Conservation (phyloP, 768 basidiomycete genomes). For the Dentipellis fragilis region DNA sequence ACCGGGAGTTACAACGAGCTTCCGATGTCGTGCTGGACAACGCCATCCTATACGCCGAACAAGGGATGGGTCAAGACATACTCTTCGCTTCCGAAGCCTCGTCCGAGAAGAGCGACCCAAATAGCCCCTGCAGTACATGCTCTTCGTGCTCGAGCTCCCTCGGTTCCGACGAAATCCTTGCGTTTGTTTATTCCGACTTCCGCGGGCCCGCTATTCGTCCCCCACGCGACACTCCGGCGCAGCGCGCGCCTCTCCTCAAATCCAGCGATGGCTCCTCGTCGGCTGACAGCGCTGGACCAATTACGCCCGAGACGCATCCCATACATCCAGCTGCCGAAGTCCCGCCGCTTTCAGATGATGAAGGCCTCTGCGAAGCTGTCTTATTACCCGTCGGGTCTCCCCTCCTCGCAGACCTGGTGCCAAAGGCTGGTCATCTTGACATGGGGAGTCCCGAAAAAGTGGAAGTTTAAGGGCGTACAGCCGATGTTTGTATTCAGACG, state of each 20-base stretch:
- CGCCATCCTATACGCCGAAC: constrained; percentile 15
- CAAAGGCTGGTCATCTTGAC: too few relatives aligned
- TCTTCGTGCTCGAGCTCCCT: not conserved
- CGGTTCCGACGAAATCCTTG: not conserved
- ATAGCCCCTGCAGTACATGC: not conserved
- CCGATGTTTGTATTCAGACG: too few relatives aligned
- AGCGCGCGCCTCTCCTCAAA: not conserved
- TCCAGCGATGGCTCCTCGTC: not conserved
- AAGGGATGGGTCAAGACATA: not conserved
- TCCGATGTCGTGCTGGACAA: constrained; percentile 17
- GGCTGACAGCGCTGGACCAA: constrained; percentile 10
- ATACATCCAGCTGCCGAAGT: not conserved
- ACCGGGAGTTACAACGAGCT: constrained; percentile 31
- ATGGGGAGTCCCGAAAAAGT: too few relatives aligned
- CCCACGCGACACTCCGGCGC: not conserved
- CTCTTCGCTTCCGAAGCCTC: too few relatives aligned
- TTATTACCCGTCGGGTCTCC: too few relatives aligned
- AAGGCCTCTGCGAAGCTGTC: not conserved
- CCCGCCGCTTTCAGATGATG: not conserved
- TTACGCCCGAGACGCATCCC: constrained; percentile 11
- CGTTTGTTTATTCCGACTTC: not conserved
- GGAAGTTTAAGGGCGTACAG: too few relatives aligned
- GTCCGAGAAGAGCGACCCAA: too few relatives aligned
- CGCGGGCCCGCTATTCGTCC: not conserved
- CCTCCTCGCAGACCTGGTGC: too few relatives aligned